Base-by-base conservation (phyloP, 177 flowering plant genomes). In the Vitis hybrid region DNA sequence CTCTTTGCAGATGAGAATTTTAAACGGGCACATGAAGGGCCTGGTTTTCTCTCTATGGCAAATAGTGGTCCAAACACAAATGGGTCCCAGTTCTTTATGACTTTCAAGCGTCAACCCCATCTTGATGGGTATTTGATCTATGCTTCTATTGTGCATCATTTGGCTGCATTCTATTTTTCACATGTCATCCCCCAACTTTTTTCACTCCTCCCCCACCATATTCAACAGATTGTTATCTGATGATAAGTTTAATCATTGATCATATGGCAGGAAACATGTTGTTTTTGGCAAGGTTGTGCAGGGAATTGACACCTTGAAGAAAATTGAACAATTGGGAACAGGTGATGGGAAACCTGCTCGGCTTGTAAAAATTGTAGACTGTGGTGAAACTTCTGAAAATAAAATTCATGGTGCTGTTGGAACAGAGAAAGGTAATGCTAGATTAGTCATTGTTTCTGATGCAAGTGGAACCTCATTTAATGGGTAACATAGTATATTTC, bases 21-120 rank as follows among this genome's bases (percentile, higher is more conserved):
- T 64, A 90, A 88, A 71, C 65, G 86, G 76, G 68, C 63, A 49
- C 99, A 96, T 80, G 84, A 83, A 77, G 97, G 77, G 29, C 83
- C 91, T 78, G 99, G 98, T 76, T 68, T 92, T 56, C 91, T 96
- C 49, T 96, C 98, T 66, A 96, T 96, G 99, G 98, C 98, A 71
- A 93, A 93, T 79, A 70, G 88, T 83, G 98, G 98, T 74, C 88
- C 83, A 59, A 79, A 90, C 84, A 90, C 95, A 51, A 93, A 93
- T 79, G 99, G 99, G 13, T 93, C 99, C 56, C 98, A 96, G 74
- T 96, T 96, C 79, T 96, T 96, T 68, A 89, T 96, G 71, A 84
- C 74, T 39, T 96, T 96, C 81, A 96, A 90, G 78, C 85, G 80
- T 53, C 84, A 82, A 68, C 93, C 84, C 22, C 95, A 93, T 85